Conservation (phyloP, 768 basidiomycete genomes). For the Leccinum ochraceum region DNA sequence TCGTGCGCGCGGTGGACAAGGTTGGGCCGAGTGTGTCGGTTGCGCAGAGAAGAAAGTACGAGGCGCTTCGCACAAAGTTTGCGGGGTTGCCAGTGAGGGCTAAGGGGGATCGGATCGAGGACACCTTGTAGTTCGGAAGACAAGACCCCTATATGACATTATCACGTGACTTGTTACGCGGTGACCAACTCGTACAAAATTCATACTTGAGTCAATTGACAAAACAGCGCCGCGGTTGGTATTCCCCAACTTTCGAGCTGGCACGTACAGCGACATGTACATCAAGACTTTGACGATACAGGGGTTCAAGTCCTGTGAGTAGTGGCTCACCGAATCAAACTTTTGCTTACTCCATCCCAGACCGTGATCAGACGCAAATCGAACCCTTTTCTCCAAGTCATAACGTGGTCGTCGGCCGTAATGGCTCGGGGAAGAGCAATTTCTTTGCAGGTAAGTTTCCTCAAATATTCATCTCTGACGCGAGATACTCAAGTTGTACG, state of each 20-base stretch:
- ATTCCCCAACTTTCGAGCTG: not conserved
- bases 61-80: slow-evolving; percentile 77
- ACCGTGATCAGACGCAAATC: slow-evolving; percentile 87
- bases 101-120: slow-evolving; percentile 30
- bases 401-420: slow-evolving; percentile 96
- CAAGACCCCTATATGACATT: not conserved
- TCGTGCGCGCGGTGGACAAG: slow-evolving; percentile 72
- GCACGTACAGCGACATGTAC: slow-evolving; percentile 48
- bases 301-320: slow-evolving; percentile 94
- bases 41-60: slow-evolving; percentile 81
- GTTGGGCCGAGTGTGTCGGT: slow-evolving; percentile 84
- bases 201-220: no score
- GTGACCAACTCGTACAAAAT: not conserved
- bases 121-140: not conserved
- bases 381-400: slow-evolving; percentile 93
- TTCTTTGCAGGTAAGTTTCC: slow-evolving; percentile 83
- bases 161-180: slow-evolving; percentile 27
- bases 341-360: slow-evolving; percentile 37
- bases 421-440: slow-evolving; percentile 98
- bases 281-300: slow-evolving; percentile 90
- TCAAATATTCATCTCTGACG: not conserved
- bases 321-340: slow-evolving; percentile 21
- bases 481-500: slow-evolving; percentile 8
- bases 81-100: slow-evolving; percentile 69
- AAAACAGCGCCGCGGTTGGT: no score